Evolutionary conservation across 306 rosid genomes (phyloP), one percentile per base, ranked within the genome.

Genomic region (Chamaecrista fasciculata): DNA sequence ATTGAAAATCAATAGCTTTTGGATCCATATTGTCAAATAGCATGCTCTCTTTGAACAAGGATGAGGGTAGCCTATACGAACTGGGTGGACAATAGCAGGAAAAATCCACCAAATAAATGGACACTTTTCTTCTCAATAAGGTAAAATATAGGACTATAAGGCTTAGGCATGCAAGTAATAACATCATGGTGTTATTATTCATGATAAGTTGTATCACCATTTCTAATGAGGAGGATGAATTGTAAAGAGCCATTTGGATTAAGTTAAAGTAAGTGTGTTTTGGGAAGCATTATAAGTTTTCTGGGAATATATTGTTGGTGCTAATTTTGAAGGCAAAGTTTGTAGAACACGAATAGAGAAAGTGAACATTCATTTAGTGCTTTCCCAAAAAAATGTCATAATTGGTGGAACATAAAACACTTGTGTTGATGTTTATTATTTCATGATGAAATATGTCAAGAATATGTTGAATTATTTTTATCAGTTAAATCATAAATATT

Each of bases 41-140:
- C 14, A n/a, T 57, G 25, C 52, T 68, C 71, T 85, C 89, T 67
- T 76, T 64, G 58, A 76, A 82, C 81, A 74, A 67, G 39, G 89
- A 82, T 43, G 62, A 52, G 10, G 89, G 68, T 28, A 82, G 42
- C 60, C 86, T 73, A 39, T 44, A 51, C 12, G 79, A 82, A 23
- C 53, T 57, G 18, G 85, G 84, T 19, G 89, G 86, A 44, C 66
- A 18, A 42, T 70, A 82, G 67, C 86, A 85, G 24, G 55, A 61
- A 43, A 73, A 85, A 59, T 77, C 85, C 15, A 79, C 18, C 75
- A 85, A 62, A 53, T 81, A 85, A 76, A 85, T 71, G 28, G 67
- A 51, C 8, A 29, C 39, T 73, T 70, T 76, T 49, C 79, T 82
- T 73, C 28, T 79, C 64, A 52, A 34, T 76, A n/a, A n/a, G n/a